phyloP scores from a whole-genome alignment of 139 green algal species.

The Chara braunii region DNA sequence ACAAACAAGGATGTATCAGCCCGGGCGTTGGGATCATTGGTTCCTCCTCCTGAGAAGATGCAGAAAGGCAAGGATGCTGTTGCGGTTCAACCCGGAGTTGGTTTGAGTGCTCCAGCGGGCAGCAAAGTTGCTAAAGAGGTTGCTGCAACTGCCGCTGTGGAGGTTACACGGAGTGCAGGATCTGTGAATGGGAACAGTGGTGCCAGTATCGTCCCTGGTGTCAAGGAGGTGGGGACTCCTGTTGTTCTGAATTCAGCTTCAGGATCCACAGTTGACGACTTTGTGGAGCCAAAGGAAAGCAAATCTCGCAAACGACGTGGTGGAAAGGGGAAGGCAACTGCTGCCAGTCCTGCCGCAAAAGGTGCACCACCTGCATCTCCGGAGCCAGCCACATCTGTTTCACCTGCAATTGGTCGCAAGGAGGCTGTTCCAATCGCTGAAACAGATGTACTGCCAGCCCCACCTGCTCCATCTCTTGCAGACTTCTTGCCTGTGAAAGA shows the following conservation, averaged over 20 bases:
- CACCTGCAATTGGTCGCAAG: background rate
- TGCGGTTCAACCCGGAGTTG: too few species aligned
- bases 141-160: too few species aligned
- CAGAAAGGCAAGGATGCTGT: too few species aligned
- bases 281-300: constrained; percentile 24
- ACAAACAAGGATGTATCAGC: too few species aligned
- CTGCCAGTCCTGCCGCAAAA: background rate
- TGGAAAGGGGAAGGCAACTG: constrained; percentile 4
- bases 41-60: too few species aligned
- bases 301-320: constrained; percentile 28
- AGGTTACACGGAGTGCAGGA: too few species aligned
- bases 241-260: too few species aligned
- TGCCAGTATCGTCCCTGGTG: background rate
- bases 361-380: background rate
- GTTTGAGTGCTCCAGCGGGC: too few species aligned
- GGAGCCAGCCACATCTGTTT: background rate
- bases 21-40: too few species aligned
- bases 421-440: background rate
- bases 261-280: too few species aligned
- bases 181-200: too few species aligned
- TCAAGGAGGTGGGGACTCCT: constrained; percentile 12
- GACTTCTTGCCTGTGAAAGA: constrained; percentile 23
- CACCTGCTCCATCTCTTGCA: constrained; percentile 9
- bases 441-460: constrained; percentile 6
- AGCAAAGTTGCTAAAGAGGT: too few species aligned